Evolutionary conservation across 2,329 filamentous ascomycete species (phyloP), one percentile per base, ranked within the genome.

Genomic region (Trichophyton schoenleinii): DNA sequence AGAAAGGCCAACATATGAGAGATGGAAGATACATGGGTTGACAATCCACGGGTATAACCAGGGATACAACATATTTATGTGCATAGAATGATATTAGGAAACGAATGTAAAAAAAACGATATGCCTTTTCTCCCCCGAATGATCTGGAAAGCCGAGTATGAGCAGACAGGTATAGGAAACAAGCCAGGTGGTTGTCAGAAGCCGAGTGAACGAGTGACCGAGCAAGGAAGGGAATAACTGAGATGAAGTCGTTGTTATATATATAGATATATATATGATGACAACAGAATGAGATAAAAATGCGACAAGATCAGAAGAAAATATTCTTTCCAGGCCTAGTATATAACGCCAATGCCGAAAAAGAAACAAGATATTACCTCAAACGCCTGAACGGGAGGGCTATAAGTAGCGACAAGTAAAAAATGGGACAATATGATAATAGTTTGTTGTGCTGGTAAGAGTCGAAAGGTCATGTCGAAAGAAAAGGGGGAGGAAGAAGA

Each of bases 301-400:
- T 15, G 22, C 36, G 8, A 57, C 53, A 25, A 58, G 38, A 46
- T 44, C 6, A 22, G 41, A 58, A 44, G 8, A 36, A 36, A 4
- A 44, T 34, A 28, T 36, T 36, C 36, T 25, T 36, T 28, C 41
- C 57, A 58, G 42, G 25, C 36, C 36, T 58, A 44, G 11, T 42
- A 58, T 58, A 25, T 11, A 58, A 58, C 57, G 57, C 57, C 57
- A 11, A 18, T 44, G 36, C 57, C 57, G 57, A 42, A 36, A 58
- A 28, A 15, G n/a, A 38, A 38, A 9, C 25, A 58, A 58, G 18
- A 9, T 55, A 36, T 28, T 34, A 28, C 52, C 52, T 55, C 13
- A 25, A 55, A 55, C 52, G 52, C 52, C 52, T 44, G 34, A 38
- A 20, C 36, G 18, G 9, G 38, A 22, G 25, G 42, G 42, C 41